phyloP scores from a whole-genome alignment of 2,329 filamentous ascomycete genomes.

The Penicillium sp. region DNA sequence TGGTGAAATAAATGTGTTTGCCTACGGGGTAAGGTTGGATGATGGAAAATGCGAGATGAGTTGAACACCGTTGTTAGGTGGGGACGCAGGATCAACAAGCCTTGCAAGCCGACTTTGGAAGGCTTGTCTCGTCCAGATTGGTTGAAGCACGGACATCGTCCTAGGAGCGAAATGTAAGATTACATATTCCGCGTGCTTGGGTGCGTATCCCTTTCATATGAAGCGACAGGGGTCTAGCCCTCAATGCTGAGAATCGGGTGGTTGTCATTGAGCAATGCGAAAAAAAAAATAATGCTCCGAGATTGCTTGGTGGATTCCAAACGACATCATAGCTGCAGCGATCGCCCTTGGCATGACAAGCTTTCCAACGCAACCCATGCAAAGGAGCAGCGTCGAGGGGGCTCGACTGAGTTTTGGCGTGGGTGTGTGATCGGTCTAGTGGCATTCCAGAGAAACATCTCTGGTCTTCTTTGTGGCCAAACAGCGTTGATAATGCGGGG shows the following conservation, averaged over 20 bases:
- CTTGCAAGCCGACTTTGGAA: not conserved
- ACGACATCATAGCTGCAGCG: conserved; percentile 11
- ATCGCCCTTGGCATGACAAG: conserved; percentile 24
- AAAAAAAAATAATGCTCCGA: conserved; percentile 11
- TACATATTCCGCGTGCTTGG: not conserved
- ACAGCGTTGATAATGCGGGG: not conserved
- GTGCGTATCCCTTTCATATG: not conserved
- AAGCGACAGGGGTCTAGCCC: not conserved
- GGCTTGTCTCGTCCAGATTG: conserved; percentile 3
- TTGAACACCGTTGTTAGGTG: not conserved
- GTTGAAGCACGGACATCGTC: not conserved
- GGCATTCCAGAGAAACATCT: not conserved
- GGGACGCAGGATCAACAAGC: not conserved
- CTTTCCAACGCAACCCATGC: conserved; percentile 14
- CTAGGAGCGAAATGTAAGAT: not conserved
- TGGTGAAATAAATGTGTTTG: not conserved
- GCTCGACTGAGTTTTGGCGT: not conserved
- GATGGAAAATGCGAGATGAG: too few species aligned
- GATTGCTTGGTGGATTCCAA: conserved; percentile 9
- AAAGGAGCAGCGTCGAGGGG: not conserved
- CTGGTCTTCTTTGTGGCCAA: conserved; percentile 1
- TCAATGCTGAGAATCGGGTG: not conserved
- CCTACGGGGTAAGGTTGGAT: not conserved
- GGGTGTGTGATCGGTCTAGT: not conserved
- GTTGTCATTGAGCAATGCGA: not conserved